phyloP scores from a whole-genome alignment of 179 eudicot species.

The Nepenthes alata region DNA sequence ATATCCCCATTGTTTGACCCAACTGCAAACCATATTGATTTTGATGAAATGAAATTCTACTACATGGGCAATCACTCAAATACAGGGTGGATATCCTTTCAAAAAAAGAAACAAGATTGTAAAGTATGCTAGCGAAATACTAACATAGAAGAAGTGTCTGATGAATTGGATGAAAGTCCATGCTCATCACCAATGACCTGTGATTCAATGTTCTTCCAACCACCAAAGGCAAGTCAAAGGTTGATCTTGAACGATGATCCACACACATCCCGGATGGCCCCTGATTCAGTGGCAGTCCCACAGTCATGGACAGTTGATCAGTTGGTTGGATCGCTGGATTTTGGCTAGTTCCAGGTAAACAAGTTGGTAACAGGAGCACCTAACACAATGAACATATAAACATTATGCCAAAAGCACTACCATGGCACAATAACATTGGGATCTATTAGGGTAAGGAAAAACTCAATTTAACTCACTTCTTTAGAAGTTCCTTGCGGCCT shows the following conservation, averaged over 20 bases:
- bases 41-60: conserved; percentile 1
- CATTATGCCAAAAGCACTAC: no score
- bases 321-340: no score
- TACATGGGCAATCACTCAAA: neutral
- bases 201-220: conserved; percentile 32
- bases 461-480: no score
- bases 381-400: no score
- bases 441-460: no score
- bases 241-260: neutral
- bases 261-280: no score
- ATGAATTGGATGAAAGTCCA: conserved; percentile 54
- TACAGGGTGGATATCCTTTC: neutral
- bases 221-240: conserved; percentile 31
- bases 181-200: conserved; percentile 38
- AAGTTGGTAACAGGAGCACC: no score
- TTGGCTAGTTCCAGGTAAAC: no score
- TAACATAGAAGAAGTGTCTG: conserved; percentile 40
- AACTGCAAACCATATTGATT: conserved; percentile 8
- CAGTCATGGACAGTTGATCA: no score
- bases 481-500: no score
- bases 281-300: no score
- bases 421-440: no score
- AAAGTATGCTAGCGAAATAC: neutral
- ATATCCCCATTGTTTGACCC: conserved; percentile 25
- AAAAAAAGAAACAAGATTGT: neutral